These are phyloP conservation scores for Lentinula sp. DNA, from an alignment of 768 basidiomycete species.

Conservation along the genomic window DNA sequence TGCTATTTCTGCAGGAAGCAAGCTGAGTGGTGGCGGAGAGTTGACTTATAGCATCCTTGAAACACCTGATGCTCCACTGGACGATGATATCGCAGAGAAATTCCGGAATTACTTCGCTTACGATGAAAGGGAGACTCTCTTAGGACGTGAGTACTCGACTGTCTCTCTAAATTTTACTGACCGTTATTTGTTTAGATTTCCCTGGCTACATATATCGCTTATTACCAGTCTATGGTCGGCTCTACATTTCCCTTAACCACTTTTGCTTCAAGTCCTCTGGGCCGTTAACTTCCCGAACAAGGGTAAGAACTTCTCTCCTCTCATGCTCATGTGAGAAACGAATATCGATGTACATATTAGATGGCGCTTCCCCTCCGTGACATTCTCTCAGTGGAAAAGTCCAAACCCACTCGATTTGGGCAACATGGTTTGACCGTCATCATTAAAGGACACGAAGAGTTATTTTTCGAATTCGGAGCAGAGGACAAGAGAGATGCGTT, in stretches of 20 bases:
- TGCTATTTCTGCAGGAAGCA: not conserved
- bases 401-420: conserved; percentile 84
- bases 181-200: conserved; percentile 52
- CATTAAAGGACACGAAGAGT: conserved; percentile 93
- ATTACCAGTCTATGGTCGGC: conserved; percentile 81
- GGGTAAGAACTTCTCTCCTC: conserved; percentile 47
- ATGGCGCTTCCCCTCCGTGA: conserved; percentile 94
- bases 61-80: conserved; percentile 54
- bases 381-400: conserved; percentile 76
- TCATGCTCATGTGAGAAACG: not conserved
- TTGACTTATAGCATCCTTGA: conserved; percentile 82
- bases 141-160: conserved; percentile 67
- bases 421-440: conserved; percentile 87
- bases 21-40: conserved; percentile 36
- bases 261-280: conserved; percentile 94
- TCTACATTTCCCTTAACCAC: conserved; percentile 88
- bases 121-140: conserved; percentile 77
- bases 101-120: conserved; percentile 82
- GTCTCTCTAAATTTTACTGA: not conserved
- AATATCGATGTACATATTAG: conserved; percentile 30
- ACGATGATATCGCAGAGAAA: conserved; percentile 63
- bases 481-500: conserved; percentile 79
- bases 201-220: conserved; percentile 86
- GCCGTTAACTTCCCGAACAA: conserved; percentile 71
- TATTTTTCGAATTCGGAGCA: conserved; percentile 91